Conservation (phyloP, 139 green algal species). For the Chara braunii region DNA sequence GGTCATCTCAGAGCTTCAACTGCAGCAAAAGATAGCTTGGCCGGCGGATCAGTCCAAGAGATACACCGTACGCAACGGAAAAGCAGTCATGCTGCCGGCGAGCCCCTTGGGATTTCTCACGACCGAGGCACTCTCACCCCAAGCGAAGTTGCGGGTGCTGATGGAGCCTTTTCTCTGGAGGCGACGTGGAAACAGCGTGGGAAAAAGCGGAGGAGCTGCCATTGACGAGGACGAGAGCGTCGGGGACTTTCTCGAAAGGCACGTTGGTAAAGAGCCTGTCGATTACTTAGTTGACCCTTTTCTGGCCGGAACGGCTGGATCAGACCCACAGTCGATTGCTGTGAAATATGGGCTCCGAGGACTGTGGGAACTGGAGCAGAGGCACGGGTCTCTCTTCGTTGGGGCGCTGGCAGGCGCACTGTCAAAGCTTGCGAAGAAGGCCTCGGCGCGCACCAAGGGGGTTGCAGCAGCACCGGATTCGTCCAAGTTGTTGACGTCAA, state of each 20-base stretch:
- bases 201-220: too few relatives aligned
- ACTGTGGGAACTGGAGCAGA: slow-evolving; percentile 31
- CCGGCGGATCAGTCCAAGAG: slow-evolving; percentile 29
- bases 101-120: slow-evolving; percentile 21
- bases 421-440: too few relatives aligned
- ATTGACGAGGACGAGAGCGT: too few relatives aligned
- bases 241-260: slow-evolving; percentile 28
- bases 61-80: slow-evolving; percentile 30
- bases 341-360: slow-evolving; percentile 25
- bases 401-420: slow-evolving; percentile 3
- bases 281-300: slow-evolving; percentile 37
- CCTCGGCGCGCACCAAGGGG: too few relatives aligned
- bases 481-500: neutral
- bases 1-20: slow-evolving; percentile 24
- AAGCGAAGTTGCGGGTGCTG: slow-evolving; percentile 30
- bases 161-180: slow-evolving; percentile 35
- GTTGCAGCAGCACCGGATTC: too few relatives aligned
- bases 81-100: slow-evolving; percentile 10
- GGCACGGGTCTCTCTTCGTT: slow-evolving; percentile 23
- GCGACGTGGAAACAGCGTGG: neutral
- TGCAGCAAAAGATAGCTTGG: slow-evolving; percentile 27
- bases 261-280: slow-evolving; percentile 30
- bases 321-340: slow-evolving; percentile 23
- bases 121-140: slow-evolving; percentile 15
- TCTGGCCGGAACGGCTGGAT: slow-evolving; percentile 23